Evolutionary conservation across 1,139 yeast species (phyloP), one percentile per base, ranked within the genome.

Genomic region (Nakaseomyces glabratus): DNA sequence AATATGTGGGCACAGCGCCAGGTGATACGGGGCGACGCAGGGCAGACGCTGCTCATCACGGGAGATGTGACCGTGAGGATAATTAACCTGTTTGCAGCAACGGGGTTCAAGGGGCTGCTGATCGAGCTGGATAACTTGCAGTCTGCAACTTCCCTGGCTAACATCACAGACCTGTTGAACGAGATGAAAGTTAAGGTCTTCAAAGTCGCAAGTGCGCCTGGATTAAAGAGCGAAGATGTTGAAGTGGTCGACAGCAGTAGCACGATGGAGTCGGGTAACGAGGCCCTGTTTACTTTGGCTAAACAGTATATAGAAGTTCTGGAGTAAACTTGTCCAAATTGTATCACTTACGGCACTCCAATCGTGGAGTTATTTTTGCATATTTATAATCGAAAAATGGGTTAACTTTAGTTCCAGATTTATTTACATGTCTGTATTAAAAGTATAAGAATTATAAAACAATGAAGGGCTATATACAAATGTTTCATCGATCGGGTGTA

Each of bases 1-100:
- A 54, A 52, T 34, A 45, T 55, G 17, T 55, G 59, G 60, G 44
- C 46, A 6, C 57, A 49, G 30, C 40, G 59, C 28, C 58, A 54
- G 38, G 41, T 47, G 18, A 44, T 54, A 4, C 50, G 46, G 36
- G 60, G 60, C n/a, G 58, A 55, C 21, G 50, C 49, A 6, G 60
- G 60, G 7, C 55, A 52, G 30, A 43, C 57, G 1, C 49, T 52
- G 29, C 36, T 37, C 24, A 47, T 54, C 3, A 42, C 45, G 5
- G 43, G 39, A 13, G 40, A 35, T 16, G 24, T 48, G n/a, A 34
- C 44, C 24, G 44, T 53, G 4, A 38, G 56, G 31, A 49, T 51
- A 8, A 41, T 53, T 20, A 51, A 57, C 38, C 40, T 55, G 11
- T 52, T 57, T 35, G 47, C 57, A n/a, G 44, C 50, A 9, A 48